Conservation (phyloP, 495 filamentous ascomycete species). For the Halenospora varia region DNA sequence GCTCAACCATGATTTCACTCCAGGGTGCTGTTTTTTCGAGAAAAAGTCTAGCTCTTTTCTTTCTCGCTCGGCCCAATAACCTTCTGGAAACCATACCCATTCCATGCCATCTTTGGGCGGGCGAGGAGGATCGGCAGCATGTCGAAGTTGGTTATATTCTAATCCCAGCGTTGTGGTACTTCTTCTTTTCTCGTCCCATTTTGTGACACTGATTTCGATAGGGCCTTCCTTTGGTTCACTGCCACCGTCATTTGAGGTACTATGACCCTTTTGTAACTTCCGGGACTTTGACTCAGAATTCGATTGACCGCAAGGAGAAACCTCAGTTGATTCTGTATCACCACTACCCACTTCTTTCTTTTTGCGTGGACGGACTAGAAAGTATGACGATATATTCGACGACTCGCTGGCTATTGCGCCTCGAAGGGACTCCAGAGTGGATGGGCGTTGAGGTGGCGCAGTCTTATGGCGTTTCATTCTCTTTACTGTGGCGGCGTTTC, state of each 20-base stretch:
- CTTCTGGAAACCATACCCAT: slow-evolving; percentile 54
- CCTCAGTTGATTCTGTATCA: background rate
- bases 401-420: background rate
- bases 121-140: slow-evolving; percentile 40
- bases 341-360: background rate
- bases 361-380: slow-evolving; percentile 1
- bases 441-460: background rate
- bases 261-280: too few species aligned
- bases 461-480: slow-evolving; percentile 1
- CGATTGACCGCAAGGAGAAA: slow-evolving; percentile 2
- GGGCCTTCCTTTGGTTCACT: background rate
- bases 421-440: background rate
- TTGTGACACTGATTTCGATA: slow-evolving; percentile 8
- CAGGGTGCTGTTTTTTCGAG: background rate
- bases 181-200: slow-evolving; percentile 11
- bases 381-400: slow-evolving; percentile 4
- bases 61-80: slow-evolving; percentile 51
- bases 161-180: background rate
- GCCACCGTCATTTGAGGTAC: too few species aligned
- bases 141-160: background rate
- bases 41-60: background rate
- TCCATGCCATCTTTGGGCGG: slow-evolving; percentile 44
- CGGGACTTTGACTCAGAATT: too few species aligned
- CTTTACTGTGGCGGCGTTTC: background rate
- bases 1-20: slow-evolving; percentile 23